A percentile compares a stretch with the other conserved stretches of the same genome.
Conservation (phyloP, 2,329 filamentous ascomycete genomes). For the Pseudogymnoascus sp. region DNA sequence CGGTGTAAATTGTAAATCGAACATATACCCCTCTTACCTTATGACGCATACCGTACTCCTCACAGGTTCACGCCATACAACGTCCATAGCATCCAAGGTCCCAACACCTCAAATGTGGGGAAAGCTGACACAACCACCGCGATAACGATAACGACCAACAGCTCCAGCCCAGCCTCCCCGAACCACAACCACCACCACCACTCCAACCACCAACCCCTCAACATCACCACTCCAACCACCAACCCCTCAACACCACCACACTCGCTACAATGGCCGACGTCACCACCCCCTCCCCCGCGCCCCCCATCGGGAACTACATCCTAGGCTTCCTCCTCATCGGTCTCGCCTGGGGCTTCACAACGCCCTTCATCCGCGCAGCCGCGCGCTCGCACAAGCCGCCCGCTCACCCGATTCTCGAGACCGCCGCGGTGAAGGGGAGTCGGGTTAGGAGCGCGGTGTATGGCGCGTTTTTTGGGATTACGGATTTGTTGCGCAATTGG, state of each 20-base stretch:
- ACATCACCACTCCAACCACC: not conserved
- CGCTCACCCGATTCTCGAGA: slow-evolving; percentile 44
- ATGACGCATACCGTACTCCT: not conserved
- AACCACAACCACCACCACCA: not conserved
- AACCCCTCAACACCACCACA: not conserved
- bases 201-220: not conserved
- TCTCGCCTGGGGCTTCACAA: slow-evolving; percentile 86
- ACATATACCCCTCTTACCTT: not conserved
- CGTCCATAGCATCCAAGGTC: not conserved
- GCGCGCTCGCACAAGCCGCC: slow-evolving; percentile 65
- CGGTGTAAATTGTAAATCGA: not conserved
- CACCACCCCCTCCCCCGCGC: slow-evolving; percentile 20
- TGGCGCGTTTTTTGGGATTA: slow-evolving; percentile 61
- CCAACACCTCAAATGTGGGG: not conserved
- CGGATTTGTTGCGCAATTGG: slow-evolving; percentile 72
- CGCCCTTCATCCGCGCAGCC: slow-evolving; percentile 81
- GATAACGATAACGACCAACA: not conserved
- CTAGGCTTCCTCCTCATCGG: slow-evolving; percentile 86
- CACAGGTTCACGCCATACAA: not conserved
- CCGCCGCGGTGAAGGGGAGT: slow-evolving; percentile 43
- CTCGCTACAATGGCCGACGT: not conserved
- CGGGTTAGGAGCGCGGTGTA: slow-evolving; percentile 55
- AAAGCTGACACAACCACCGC: not conserved
- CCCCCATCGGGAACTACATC: slow-evolving; percentile 67
- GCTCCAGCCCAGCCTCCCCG: not conserved